Evolutionary conservation across 1,139 yeast species (phyloP), one percentile per base, ranked within the genome.

Genomic region (Yamadazyma oceani): DNA sequence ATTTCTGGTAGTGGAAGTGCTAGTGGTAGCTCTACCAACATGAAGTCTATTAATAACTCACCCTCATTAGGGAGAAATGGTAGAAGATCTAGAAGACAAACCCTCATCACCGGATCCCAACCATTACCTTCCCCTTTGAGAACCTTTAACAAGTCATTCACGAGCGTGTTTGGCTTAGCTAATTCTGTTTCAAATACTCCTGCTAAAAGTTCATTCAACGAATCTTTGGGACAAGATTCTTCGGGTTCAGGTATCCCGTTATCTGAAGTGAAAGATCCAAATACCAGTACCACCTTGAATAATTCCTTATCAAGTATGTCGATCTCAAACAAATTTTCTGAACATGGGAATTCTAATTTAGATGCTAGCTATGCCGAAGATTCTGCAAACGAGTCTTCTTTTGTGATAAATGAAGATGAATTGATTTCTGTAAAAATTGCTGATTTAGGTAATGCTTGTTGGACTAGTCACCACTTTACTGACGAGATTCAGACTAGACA

Each of bases 101-200:
- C 95, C 0, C 63, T 88, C 28, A 83, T 90, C 35, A 86, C 95
- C 0, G 96, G 92, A 1, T 83, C 92, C 0, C 92, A 85, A 55
- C 95, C 96, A 11, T 64, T 87, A 37, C 94, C 95, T 1, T 82
- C 90, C 0, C 92, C 95, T 2, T 66, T 85, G 41, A 69, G 78
- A 45, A 69, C 80, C 0, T 69, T 55, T 51, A 68, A 58, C 48
- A 65, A 57, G 48, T 61, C 66, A 19, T 65, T 66, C 38, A 59
- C 70, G 23, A 66, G 60, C 39, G 64, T 64, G 14, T 65, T 61
- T 40, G 73, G 70, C 9, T 56, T 67, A 27, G 59, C 74, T 6
- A 57, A 51, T 25, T 65, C 75, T 7, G 68, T 74, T 3, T 61
- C 70, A 37, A 69, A 67, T 45, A 69, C 75, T 1, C 76, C 77